Evolutionary conservation across 768 basidiomycete genomes (phyloP).

Genomic region (Xanthoconium purpureum): DNA sequence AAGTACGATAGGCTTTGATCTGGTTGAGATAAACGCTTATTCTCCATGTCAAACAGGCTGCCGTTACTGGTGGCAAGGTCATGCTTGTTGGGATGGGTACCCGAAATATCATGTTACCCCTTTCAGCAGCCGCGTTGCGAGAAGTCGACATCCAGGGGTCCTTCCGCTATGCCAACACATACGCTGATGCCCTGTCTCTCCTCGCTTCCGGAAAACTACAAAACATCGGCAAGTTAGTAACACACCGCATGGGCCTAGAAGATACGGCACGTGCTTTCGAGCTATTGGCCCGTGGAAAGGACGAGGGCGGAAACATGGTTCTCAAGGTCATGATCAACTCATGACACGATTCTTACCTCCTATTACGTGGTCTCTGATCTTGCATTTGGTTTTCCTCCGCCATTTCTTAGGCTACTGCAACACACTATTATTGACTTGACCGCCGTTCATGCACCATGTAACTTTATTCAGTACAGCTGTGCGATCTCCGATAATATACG

Average conservation of each 20-base stretch:
- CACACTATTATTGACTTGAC: conserved; percentile 8
- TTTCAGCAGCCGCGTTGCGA: conserved; percentile 75
- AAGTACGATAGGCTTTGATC: conserved; percentile 36
- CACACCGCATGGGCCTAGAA: conserved; percentile 68
- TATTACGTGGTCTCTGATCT: conserved; percentile 8
- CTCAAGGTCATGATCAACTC: conserved; percentile 84
- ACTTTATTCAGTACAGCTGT: conserved; percentile 14
- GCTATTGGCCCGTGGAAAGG: conserved; percentile 70
- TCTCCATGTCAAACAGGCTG: conserved; percentile 50
- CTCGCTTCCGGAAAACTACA: conserved; percentile 62
- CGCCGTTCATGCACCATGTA: conserved; percentile 22
- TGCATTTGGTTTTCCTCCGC: conserved; percentile 2
- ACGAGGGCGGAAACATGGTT: conserved; percentile 77
- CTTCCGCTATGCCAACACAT: conserved; percentile 90
- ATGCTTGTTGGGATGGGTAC: conserved; percentile 97
- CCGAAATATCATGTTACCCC: conserved; percentile 75
- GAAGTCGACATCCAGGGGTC: conserved; percentile 93
- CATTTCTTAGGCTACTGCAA: conserved; percentile 14
- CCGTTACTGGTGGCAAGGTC: conserved; percentile 82
- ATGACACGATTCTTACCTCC: conserved; percentile 12
- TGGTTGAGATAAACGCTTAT: conserved; percentile 12
- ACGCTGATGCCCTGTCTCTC: conserved; percentile 78
- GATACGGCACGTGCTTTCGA: conserved; percentile 77
- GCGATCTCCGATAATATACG: conserved; percentile 4
- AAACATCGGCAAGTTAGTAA: conserved; percentile 71